phyloP scores from a whole-genome alignment of 2,329 filamentous ascomycete species.

The Fusarium virguliforme region DNA sequence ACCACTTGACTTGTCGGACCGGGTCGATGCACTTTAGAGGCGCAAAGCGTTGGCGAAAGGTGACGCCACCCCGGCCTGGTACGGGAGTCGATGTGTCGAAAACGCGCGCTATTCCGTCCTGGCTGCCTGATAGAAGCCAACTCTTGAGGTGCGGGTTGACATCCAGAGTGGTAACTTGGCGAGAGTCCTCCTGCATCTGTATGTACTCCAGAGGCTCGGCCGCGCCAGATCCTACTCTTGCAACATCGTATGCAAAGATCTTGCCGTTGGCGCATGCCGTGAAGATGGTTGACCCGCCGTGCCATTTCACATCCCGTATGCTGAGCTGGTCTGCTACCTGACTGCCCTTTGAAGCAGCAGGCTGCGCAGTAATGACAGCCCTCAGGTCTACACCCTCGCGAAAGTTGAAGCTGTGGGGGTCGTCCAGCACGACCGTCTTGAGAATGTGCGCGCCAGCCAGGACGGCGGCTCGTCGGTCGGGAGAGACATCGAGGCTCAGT shows the following conservation, averaged over 20 bases:
- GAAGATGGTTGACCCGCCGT: constrained; percentile 69
- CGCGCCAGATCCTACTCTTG: constrained; percentile 63
- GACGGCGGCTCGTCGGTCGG: constrained; percentile 70
- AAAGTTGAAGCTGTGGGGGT: constrained; percentile 59
- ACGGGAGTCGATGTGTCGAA: constrained; percentile 71
- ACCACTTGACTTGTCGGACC: constrained; percentile 77
- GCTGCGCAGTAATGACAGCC: constrained; percentile 66
- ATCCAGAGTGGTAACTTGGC: constrained; percentile 76
- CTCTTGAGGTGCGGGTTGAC: constrained; percentile 73
- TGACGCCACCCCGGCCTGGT: constrained; percentile 65
- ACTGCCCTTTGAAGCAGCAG: constrained; percentile 60
- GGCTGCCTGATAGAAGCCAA: constrained; percentile 74
- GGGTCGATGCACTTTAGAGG: constrained; percentile 59
- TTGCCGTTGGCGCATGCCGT: constrained; percentile 76
- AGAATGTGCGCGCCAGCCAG: constrained; percentile 73
- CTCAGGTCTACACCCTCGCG: constrained; percentile 73
- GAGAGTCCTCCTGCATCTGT: constrained; percentile 73
- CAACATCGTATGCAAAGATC: constrained; percentile 76
- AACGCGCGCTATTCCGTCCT: constrained; percentile 75
- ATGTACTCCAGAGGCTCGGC: constrained; percentile 68
- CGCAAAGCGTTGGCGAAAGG: constrained; percentile 65
- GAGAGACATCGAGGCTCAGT: constrained; percentile 71
- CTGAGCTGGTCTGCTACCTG: constrained; percentile 71
- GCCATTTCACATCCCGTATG: constrained; percentile 75
- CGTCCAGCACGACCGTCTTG: constrained; percentile 72